Evolutionary conservation across 495 filamentous ascomycete species (phyloP).

Genomic region (Aspergillus nidulans): DNA sequence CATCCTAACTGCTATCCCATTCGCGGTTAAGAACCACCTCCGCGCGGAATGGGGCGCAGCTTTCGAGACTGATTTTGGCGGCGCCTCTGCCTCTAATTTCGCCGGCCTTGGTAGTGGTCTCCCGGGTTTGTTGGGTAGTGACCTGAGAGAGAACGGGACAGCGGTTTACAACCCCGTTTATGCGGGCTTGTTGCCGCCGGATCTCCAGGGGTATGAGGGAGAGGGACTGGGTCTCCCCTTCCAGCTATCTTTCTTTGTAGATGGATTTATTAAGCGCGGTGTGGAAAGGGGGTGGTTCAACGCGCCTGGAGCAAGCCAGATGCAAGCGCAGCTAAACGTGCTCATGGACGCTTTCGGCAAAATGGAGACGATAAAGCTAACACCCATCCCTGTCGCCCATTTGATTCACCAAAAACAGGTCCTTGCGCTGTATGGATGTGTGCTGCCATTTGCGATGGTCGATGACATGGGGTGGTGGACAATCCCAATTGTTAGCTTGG

Average conservation of each 20-base stretch:
- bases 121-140: slow-evolving; percentile 25
- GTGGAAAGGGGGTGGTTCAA: slow-evolving; percentile 57
- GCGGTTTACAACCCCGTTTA: slow-evolving; percentile 56
- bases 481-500: slow-evolving; percentile 59
- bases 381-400: slow-evolving; percentile 71
- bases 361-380: slow-evolving; percentile 72
- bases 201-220: slow-evolving; percentile 56
- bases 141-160: slow-evolving; percentile 40
- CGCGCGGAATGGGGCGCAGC: slow-evolving; percentile 68
- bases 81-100: background rate
- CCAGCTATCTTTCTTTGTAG: slow-evolving; percentile 64
- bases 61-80: slow-evolving; percentile 5
- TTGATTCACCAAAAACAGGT: slow-evolving; percentile 75
- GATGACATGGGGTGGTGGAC: slow-evolving; percentile 72
- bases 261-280: slow-evolving; percentile 62
- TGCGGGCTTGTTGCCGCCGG: slow-evolving; percentile 54
- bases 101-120: background rate
- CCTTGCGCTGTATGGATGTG: slow-evolving; percentile 62
- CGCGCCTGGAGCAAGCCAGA: slow-evolving; percentile 55
- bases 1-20: slow-evolving; percentile 67
- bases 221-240: slow-evolving; percentile 61
- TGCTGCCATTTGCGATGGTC: slow-evolving; percentile 72
- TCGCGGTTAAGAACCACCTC: slow-evolving; percentile 70
- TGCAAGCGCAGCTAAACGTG: slow-evolving; percentile 59
- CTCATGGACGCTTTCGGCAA: slow-evolving; percentile 62